phyloP scores from a whole-genome alignment of 2,329 filamentous ascomycete genomes.

The Sordariomycetes sp. region DNA sequence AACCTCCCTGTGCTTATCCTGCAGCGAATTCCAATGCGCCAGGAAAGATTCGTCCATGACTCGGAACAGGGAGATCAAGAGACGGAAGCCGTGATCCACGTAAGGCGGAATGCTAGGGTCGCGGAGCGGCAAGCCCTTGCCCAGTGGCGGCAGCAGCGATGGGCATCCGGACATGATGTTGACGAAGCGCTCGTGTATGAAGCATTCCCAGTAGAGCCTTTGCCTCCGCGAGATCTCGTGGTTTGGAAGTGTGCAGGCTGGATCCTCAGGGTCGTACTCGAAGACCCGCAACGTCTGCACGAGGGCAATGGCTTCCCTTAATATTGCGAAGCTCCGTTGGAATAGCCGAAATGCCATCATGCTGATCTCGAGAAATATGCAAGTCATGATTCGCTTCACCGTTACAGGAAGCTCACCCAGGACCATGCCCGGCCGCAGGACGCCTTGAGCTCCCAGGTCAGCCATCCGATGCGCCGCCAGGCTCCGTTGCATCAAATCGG shows the following conservation, averaged over 20 bases:
- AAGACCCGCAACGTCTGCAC: conserved; percentile 18
- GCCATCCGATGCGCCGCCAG: conserved; percentile 16
- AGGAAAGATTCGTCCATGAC: conserved; percentile 29
- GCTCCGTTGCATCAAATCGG: conserved; percentile 15
- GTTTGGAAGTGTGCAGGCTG: not conserved
- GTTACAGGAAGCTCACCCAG: conserved; percentile 30
- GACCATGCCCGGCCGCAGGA: conserved; percentile 17
- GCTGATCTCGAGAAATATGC: conserved; percentile 42
- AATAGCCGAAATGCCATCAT: conserved; percentile 36
- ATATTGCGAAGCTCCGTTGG: conserved; percentile 38
- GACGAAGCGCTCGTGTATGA: conserved; percentile 48
- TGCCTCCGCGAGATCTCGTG: conserved; percentile 17
- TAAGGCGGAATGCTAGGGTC: conserved; percentile 23
- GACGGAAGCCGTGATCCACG: conserved; percentile 26
- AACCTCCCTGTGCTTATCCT: not conserved
- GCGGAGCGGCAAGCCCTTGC: conserved; percentile 16
- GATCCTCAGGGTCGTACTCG: not conserved
- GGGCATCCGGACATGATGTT: conserved; percentile 39
- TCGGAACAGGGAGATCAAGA: conserved; percentile 25
- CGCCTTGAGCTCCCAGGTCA: conserved; percentile 17
- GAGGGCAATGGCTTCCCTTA: conserved; percentile 38
- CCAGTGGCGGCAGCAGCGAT: conserved; percentile 21
- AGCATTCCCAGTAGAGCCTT: conserved; percentile 45
- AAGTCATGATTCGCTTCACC: conserved; percentile 37
- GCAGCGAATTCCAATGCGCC: conserved; percentile 22